These are phyloP conservation scores for Ogataea thermomethanolica DNA, from an alignment of 805 yeast genomes.

Conservation along the genomic window DNA sequence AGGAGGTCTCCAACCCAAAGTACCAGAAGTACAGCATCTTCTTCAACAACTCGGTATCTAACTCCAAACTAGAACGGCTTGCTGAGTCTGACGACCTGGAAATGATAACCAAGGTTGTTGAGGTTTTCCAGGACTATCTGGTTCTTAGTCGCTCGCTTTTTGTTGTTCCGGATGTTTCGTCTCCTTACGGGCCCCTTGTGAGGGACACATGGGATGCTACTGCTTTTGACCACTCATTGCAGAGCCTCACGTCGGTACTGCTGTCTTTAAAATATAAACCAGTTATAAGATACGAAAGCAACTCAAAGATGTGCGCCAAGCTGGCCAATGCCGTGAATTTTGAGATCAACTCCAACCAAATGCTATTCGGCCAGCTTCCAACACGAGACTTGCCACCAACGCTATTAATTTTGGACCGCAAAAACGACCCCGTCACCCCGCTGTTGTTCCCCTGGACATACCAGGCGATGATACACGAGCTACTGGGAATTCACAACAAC, in stretches of 20 bases:
- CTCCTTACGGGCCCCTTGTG: constrained; percentile 21
- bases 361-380: constrained; percentile 66
- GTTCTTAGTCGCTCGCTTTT: constrained; percentile 67
- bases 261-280: constrained; percentile 78
- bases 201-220: constrained; percentile 45
- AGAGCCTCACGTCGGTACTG: constrained; percentile 52
- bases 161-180: constrained; percentile 31
- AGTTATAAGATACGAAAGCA: constrained; percentile 69
- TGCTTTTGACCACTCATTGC: constrained; percentile 39
- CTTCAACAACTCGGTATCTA: constrained; percentile 73
- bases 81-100: constrained; percentile 92
- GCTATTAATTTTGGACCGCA: constrained; percentile 74
- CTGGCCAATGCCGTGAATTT: constrained; percentile 65
- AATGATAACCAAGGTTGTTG: constrained; percentile 70
- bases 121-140: constrained; percentile 79
- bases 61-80: constrained; percentile 74
- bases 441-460: constrained; percentile 94
- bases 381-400: constrained; percentile 64
- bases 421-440: constrained; percentile 91
- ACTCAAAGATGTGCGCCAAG: constrained; percentile 59
- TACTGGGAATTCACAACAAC: constrained; percentile 77
- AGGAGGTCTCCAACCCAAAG: constrained; percentile 74
- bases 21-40: constrained; percentile 74
- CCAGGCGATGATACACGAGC: constrained; percentile 95
- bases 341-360: constrained; percentile 52